Evolutionary conservation across 2,329 filamentous ascomycete genomes (phyloP).

Genomic region (Aaosphaeria arxii): DNA sequence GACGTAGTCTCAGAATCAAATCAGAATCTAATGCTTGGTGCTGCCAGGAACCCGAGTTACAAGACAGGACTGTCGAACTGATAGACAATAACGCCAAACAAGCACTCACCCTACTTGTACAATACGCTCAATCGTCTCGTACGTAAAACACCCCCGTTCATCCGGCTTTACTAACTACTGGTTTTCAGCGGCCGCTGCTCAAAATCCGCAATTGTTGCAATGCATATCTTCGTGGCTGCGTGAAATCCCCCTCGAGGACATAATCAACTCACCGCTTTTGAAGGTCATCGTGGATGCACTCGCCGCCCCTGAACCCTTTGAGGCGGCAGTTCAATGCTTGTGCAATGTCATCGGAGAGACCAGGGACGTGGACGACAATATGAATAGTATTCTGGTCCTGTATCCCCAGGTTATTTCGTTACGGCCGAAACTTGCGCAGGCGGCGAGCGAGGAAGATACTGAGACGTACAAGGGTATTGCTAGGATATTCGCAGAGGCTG

Average conservation of each 20-base stretch:
- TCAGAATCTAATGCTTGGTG: constrained; percentile 42
- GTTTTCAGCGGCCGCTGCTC: constrained; percentile 62
- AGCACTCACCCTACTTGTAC: constrained; percentile 81
- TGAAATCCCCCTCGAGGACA: constrained; percentile 79
- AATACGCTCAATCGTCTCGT: constrained; percentile 91
- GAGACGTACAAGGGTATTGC: constrained; percentile 88
- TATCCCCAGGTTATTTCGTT: constrained; percentile 78
- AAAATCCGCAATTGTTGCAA: constrained; percentile 86
- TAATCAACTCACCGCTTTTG: constrained; percentile 83
- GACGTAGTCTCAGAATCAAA: constrained; percentile 35
- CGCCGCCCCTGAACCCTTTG: constrained; percentile 72
- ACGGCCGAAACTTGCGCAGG: constrained; percentile 70
- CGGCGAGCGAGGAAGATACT: constrained; percentile 75
- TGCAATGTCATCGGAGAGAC: constrained; percentile 92
- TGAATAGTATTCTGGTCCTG: constrained; percentile 75
- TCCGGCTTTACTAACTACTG: constrained; percentile 9
- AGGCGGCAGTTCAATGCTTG: constrained; percentile 86
- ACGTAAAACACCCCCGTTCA: constrained; percentile 36
- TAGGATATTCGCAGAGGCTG: constrained; percentile 86
- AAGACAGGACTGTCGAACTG: constrained; percentile 79
- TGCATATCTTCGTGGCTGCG: constrained; percentile 96
- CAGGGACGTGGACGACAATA: constrained; percentile 85
- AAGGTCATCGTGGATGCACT: constrained; percentile 77
- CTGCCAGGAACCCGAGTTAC: constrained; percentile 87
- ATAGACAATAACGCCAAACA: constrained; percentile 86